A percentile compares a stretch with the other conserved stretches of the same genome.
These are phyloP conservation scores for Condylostoma magnum DNA, from an alignment of 169 alveolate species.

Conservation along the genomic window DNA sequence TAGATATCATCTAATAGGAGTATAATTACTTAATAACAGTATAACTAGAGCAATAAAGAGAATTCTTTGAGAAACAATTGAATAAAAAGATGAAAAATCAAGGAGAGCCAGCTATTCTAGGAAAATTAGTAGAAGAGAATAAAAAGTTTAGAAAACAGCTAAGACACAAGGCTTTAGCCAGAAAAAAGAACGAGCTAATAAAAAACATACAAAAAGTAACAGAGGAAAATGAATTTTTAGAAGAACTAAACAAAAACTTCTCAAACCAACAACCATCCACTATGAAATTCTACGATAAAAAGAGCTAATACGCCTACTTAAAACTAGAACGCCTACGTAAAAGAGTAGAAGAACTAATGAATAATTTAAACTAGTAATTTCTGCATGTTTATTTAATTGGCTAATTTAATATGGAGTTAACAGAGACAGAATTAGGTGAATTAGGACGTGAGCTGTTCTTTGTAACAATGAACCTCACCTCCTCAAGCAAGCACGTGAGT, in stretches of 20 bases:
- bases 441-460: slow-evolving; percentile 15
- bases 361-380: not conserved
- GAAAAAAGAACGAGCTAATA: not conserved
- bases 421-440: slow-evolving; percentile 18
- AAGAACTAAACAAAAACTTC: slow-evolving; percentile 1
- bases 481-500: not conserved
- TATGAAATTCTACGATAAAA: not conserved
- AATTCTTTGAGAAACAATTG: slow-evolving; percentile 44
- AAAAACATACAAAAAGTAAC: not conserved
- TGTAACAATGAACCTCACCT: not conserved
- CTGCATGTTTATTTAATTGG: too few relatives aligned
- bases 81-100: not conserved
- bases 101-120: not conserved
- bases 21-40: slow-evolving; percentile 47
- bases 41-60: slow-evolving; percentile 51
- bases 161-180: slow-evolving; percentile 8
- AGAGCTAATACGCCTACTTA: not conserved
- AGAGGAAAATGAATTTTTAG: not conserved
- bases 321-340: slow-evolving; percentile 6
- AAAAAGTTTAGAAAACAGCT: not conserved
- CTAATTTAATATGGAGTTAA: too few relatives aligned
- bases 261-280: not conserved
- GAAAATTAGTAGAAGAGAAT: not conserved
- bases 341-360: not conserved
- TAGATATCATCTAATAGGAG: slow-evolving; percentile 49